phyloP scores from a whole-genome alignment of 1,139 yeast genomes.

The Arxiozyma telluris region DNA sequence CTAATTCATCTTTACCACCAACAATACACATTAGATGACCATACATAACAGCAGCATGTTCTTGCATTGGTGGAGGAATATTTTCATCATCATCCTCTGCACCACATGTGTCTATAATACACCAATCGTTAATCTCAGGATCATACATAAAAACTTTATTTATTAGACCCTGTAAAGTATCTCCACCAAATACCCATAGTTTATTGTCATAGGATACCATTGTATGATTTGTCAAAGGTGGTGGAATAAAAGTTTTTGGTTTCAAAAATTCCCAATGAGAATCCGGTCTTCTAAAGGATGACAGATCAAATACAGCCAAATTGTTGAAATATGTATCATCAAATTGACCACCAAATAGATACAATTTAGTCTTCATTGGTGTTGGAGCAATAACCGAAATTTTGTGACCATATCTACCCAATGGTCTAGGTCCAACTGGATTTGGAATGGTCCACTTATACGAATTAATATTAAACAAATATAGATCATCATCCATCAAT shows the following conservation, averaged over 20 bases:
- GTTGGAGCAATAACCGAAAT: slow-evolving; percentile 52
- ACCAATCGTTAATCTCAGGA: slow-evolving; percentile 61
- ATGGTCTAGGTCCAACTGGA: slow-evolving; percentile 75
- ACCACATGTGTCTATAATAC: slow-evolving; percentile 39
- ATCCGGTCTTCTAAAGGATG: slow-evolving; percentile 74
- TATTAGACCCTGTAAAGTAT: slow-evolving; percentile 65
- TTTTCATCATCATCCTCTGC: slow-evolving; percentile 25
- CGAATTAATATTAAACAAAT: slow-evolving; percentile 82
- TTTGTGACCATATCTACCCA: slow-evolving; percentile 92
- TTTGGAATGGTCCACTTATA: slow-evolving; percentile 84
- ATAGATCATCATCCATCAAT: slow-evolving; percentile 78
- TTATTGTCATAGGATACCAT: slow-evolving; percentile 74
- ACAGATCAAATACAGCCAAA: slow-evolving; percentile 75
- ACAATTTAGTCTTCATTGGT: slow-evolving; percentile 62
- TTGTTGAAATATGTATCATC: slow-evolving; percentile 85
- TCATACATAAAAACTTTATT: slow-evolving; percentile 81
- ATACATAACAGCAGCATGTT: slow-evolving; percentile 77
- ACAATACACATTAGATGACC: slow-evolving; percentile 74
- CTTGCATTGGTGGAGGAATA: slow-evolving; percentile 79
- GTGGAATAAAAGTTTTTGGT: slow-evolving; percentile 53
- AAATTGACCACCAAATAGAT: slow-evolving; percentile 90
- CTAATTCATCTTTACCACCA: slow-evolving; percentile 83
- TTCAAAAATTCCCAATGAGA: slow-evolving; percentile 76
- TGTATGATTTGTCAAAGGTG: slow-evolving; percentile 87
- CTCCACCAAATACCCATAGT: slow-evolving; percentile 89